Base-by-base conservation (phyloP, 352 stramenopile species). In the Globisporangium spinosum region DNA sequence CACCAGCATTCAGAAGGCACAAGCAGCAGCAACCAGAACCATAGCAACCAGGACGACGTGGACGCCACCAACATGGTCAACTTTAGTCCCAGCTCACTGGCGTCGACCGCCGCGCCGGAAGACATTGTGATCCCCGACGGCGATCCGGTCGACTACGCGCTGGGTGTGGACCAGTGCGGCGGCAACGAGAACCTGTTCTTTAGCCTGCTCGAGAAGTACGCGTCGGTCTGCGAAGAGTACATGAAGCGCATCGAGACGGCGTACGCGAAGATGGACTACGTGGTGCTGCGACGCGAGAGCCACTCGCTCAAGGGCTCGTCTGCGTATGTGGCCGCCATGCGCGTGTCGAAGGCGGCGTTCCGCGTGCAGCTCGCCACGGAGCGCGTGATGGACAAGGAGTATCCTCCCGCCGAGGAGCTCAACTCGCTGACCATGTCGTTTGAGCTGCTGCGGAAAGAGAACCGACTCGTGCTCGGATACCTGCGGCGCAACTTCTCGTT, bases 281-380 rank as follows among this genome's bases (percentile, higher is more conserved):
- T 87, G 2, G 79, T 89, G 12, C 69, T 95, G 27, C 76, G 86
- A 3, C 82, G 85, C 3, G 86, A 94, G 65, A 90, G 83, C 60
- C 88, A 95, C 65, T 95, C 88, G 12, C 68, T 95, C n/a, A 95
- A 95, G 68, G 87, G 88, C n/a, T 93, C 85, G 7, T 94, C 88
- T 0, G 88, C 88, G 10, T 95, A 95, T 53, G 86, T 94, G 1
- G 88, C 88, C 8, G 88, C 88, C 0, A 81, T 93, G 77, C 83
- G 88, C 29, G 83, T 95, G 29, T 93, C 84, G 10, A 95, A 95
- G 69, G 79, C 85, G 9, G 80, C 88, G 20, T 94, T 93, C 74
- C 83, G 88, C 17, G 70, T 95, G 4, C 85, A 95, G 70, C 68
- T 94, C 3, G 83, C 83, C 2, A 91, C 81, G 8, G 86, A 91